Evolutionary conservation across 768 basidiomycete genomes (phyloP), one percentile per base, ranked within the genome.

Genomic region (Stropharia rugosoannulata): DNA sequence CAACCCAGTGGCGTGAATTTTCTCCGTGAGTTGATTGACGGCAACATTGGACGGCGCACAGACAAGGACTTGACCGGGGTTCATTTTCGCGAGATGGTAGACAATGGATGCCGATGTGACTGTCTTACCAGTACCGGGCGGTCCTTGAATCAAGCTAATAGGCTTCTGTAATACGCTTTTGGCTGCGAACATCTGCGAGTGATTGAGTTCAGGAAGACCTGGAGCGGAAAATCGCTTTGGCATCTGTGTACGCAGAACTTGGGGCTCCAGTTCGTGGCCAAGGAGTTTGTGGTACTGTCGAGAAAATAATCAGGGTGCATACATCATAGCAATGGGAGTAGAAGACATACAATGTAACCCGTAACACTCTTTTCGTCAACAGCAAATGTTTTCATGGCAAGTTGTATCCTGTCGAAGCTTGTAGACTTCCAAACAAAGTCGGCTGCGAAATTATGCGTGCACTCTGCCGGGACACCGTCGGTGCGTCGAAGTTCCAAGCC

Each of bases 351-450:
- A 57, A 99, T 99, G 62, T 98, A 99, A 10, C 96, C 97, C 67
- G 93, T 95, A 63, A 99, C 97, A 68, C 95, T 97, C 80, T 98
- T 97, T 73, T 99, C 97, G 63, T 99, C 97, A 15, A 99, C 90
- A 7, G 97, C 97, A 68, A 99, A 99, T 1, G 95, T 98, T 81
- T 98, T 98, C 96, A 99, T 98, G 0, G 97, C 96, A 35, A 94
- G 81, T 68, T 99, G 97, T 97, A 99, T 99, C 47, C 97, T 82
- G 70, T 99, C 97, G 65, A 99, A 99, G 70, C 96, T 98, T 1
- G 97, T 99, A 4, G 95, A 95, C 73, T 99, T 99, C 97, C 97
- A 99, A 4, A 99, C 96, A 66, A 98, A 99, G 70, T 99, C 97
- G n/a, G 89, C 97, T 0, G 92, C 87, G 65, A 97, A 98, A 62